phyloP scores from a whole-genome alignment of 1,139 yeast genomes.

The Suhomyces bribrorum region DNA sequence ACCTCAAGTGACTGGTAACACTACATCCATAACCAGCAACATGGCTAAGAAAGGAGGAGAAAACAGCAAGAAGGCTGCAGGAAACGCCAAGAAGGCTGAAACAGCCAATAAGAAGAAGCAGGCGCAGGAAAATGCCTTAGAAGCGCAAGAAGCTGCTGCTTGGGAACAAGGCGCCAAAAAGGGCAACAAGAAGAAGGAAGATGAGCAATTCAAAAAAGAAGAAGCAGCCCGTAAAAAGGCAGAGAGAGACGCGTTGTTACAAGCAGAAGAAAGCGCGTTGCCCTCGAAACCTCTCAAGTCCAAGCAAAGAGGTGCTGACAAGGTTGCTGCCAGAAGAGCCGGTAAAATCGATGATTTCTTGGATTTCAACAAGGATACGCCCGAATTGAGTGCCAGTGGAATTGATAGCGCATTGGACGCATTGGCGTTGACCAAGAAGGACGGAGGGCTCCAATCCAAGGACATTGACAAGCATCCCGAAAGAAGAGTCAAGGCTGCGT shows the following conservation, averaged over 20 bases:
- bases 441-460: conserved; percentile 56
- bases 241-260: conserved; percentile 57
- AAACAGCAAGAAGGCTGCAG: conserved; percentile 65
- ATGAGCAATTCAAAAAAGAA: conserved; percentile 57
- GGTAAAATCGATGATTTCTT: conserved; percentile 68
- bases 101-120: conserved; percentile 61
- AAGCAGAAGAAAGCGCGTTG: conserved; percentile 64
- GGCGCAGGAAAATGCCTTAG: conserved; percentile 50
- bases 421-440: conserved; percentile 59
- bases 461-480: conserved; percentile 87
- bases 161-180: conserved; percentile 79
- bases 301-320: conserved; percentile 72
- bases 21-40: conserved; percentile 7
- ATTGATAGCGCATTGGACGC: conserved; percentile 81
- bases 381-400: conserved; percentile 69
- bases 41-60: conserved; percentile 65
- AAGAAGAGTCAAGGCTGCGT: conserved; percentile 83
- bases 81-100: conserved; percentile 72
- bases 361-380: conserved; percentile 48
- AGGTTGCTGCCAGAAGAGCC: conserved; percentile 61
- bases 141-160: conserved; percentile 58
- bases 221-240: conserved; percentile 67
- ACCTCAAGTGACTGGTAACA: not conserved
- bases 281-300: conserved; percentile 57
- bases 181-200: conserved; percentile 69